These are phyloP conservation scores for Rasamsonia emersonii DNA, from an alignment of 2,329 filamentous ascomycete genomes.

Conservation along the genomic window DNA sequence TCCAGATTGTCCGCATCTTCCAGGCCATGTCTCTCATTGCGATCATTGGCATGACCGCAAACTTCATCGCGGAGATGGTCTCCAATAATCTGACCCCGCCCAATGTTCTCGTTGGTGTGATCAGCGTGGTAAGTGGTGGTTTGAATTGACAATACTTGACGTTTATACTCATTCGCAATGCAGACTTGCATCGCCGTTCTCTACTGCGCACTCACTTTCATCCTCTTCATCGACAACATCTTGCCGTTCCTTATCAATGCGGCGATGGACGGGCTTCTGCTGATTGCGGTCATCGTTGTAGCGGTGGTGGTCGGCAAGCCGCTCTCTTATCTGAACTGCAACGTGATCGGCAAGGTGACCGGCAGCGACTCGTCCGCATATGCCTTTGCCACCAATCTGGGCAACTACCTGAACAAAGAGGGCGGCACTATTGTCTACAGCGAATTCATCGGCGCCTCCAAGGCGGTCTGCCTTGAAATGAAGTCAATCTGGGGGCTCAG, in stretches of 20 bases:
- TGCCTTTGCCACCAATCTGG: slow-evolving; percentile 46
- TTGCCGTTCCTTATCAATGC: slow-evolving; percentile 65
- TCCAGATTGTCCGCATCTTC: slow-evolving; percentile 62
- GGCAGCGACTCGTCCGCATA: slow-evolving; percentile 42
- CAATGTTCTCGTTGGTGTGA: slow-evolving; percentile 64
- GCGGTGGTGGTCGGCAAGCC: slow-evolving; percentile 71
- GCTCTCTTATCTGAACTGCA: slow-evolving; percentile 69
- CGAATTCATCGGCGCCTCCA: slow-evolving; percentile 52
- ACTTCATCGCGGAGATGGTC: slow-evolving; percentile 73
- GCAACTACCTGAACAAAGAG: slow-evolving; percentile 43
- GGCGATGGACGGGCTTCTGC: slow-evolving; percentile 57
- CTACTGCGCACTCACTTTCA: slow-evolving; percentile 71
- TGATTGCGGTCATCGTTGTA: slow-evolving; percentile 70
- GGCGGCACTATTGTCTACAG: slow-evolving; percentile 43
- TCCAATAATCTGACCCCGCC: slow-evolving; percentile 57
- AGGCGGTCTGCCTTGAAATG: slow-evolving; percentile 67
- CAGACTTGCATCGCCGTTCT: slow-evolving; percentile 71
- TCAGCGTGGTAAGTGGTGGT: slow-evolving; percentile 62
- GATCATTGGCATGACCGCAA: slow-evolving; percentile 70
- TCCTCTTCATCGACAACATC: slow-evolving; percentile 69
- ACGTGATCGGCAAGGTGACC: slow-evolving; percentile 40
- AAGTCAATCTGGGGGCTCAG: slow-evolving; percentile 82
- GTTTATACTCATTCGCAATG: not conserved
- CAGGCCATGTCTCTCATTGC: slow-evolving; percentile 64
- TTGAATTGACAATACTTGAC: slow-evolving; percentile 11